Base-by-base conservation (phyloP, 345 rosid species). In the Syzygium aqueum region DNA sequence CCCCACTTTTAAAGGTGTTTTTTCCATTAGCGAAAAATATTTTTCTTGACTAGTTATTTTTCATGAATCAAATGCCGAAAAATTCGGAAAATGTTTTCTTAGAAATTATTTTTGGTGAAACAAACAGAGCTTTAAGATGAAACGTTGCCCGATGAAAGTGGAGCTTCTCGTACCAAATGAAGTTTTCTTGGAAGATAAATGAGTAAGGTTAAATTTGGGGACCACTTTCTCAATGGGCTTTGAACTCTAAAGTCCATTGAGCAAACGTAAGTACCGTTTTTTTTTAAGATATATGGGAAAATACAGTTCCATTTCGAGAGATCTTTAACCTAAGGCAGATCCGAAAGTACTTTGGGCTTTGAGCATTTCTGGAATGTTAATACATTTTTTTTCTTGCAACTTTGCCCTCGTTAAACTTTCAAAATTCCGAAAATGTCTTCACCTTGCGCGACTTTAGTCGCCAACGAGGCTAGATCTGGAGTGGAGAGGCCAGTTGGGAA, bases 401-500 rank as follows among this genome's bases (percentile, higher is more conserved):
- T 25, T 59, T 4, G 1, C 65, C 12, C 65, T 27, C 7, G 9
- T 28, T 59, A 59, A 59, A 5, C 7, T 59, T 27, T 59, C 65
- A 1, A 25, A 25, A 59, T 59, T 59, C 15, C 30, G 5, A 59
- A 27, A 11, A n/a, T 59, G 30, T 27, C 28, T 3, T 59, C 65
- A 59, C 12, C 65, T 59, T 11, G 16, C 16, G 0, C 0, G 0
- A 25, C 65, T 25, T 59, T 0, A 6, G 7, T 1, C 0, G 12
- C 30, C 30, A 1, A 59, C 0, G 0, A 59, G 27, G 65, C 0
- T 59, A 59, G 16, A 59, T 59, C 7, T 59, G 27, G 14, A 0
- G 0, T 57, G 28, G 14, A 57, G 11, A 56, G 61, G n/a, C n/a
- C 61, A 9, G 0, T 56, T 2, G 77, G 0, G 22, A 7, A 65